Evolutionary conservation across 306 rosid species (phyloP).

Genomic region (Vigna reflexopilosa): DNA sequence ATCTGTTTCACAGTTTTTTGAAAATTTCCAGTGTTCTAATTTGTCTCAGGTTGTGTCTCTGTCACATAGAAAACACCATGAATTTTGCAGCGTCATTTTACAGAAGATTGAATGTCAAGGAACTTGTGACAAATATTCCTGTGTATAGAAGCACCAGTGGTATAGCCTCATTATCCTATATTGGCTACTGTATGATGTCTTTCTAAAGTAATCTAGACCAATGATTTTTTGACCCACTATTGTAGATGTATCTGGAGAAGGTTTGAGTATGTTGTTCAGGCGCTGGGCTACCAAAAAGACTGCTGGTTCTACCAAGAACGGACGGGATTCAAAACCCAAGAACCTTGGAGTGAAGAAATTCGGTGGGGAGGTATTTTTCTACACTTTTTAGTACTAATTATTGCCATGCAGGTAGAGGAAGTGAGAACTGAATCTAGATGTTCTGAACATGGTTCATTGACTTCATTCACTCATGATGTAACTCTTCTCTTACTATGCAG

Average conservation of each 20-base stretch:
- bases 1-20: not conserved
- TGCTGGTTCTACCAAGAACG: constrained; percentile 93
- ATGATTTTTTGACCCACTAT: constrained; percentile 25
- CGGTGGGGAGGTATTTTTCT: constrained; percentile 86
- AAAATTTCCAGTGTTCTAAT: not conserved
- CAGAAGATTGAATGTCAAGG: constrained; percentile 72
- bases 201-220: constrained; percentile 24
- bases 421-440: not conserved
- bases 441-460: not conserved
- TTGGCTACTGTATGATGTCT: constrained; percentile 21
- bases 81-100: constrained; percentile 65
- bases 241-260: constrained; percentile 75
- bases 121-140: constrained; percentile 64
- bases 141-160: constrained; percentile 67
- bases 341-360: constrained; percentile 92
- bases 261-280: constrained; percentile 72
- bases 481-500: constrained; percentile 45
- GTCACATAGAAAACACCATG: constrained; percentile 42
- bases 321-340: constrained; percentile 91
- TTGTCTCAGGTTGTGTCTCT: constrained; percentile 42
- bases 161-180: constrained; percentile 43
- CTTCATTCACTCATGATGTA: not conserved
- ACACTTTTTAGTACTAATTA: constrained; percentile 23
- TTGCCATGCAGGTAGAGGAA: constrained; percentile 25
- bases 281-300: constrained; percentile 94